These are phyloP conservation scores for Nannochloropsis oceanica DNA, from an alignment of 108 stramenopile species.

Conservation along the genomic window DNA sequence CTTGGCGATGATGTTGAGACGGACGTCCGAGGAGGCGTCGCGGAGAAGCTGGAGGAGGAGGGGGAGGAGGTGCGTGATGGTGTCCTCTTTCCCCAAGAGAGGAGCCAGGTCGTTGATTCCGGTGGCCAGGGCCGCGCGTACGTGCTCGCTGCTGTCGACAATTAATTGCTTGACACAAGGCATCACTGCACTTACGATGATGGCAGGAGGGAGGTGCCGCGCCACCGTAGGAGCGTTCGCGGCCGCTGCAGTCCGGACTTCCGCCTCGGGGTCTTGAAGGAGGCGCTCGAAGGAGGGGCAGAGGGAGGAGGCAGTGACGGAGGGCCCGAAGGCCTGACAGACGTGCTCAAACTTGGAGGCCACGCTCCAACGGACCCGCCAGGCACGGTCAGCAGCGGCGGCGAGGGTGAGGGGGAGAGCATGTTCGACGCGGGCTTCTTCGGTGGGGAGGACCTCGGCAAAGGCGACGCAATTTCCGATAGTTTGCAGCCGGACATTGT, in stretches of 20 bases:
- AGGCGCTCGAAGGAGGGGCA: slow-evolving; percentile 22
- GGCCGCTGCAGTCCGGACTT: slow-evolving; percentile 79
- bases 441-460: slow-evolving; percentile 51
- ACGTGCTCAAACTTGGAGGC: slow-evolving; percentile 68
- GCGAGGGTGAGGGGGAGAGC: slow-evolving; percentile 9
- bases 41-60: slow-evolving; percentile 77
- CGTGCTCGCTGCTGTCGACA: slow-evolving; percentile 34
- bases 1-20: slow-evolving; percentile 85
- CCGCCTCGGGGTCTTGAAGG: slow-evolving; percentile 33
- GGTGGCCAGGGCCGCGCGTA: slow-evolving; percentile 69
- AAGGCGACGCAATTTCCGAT: slow-evolving; percentile 70
- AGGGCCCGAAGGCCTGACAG: slow-evolving; percentile 44
- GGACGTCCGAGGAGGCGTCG: slow-evolving; percentile 59
- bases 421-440: slow-evolving; percentile 26
- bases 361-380: slow-evolving; percentile 88
- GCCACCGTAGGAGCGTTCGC: slow-evolving; percentile 45
- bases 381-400: slow-evolving; percentile 60
- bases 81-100: slow-evolving; percentile 62
- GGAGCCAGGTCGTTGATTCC: slow-evolving; percentile 84
- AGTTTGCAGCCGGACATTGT: slow-evolving; percentile 82
- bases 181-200: slow-evolving; percentile 7
- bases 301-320: slow-evolving; percentile 9
- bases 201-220: slow-evolving; percentile 1
- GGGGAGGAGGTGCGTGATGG: slow-evolving; percentile 74
- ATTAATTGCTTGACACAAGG: slow-evolving; percentile 33